A percentile compares a stretch with the other conserved stretches of the same genome.
Evolutionary conservation across 805 yeast genomes (phyloP).

Genomic region (Kodamaea laetipori): DNA sequence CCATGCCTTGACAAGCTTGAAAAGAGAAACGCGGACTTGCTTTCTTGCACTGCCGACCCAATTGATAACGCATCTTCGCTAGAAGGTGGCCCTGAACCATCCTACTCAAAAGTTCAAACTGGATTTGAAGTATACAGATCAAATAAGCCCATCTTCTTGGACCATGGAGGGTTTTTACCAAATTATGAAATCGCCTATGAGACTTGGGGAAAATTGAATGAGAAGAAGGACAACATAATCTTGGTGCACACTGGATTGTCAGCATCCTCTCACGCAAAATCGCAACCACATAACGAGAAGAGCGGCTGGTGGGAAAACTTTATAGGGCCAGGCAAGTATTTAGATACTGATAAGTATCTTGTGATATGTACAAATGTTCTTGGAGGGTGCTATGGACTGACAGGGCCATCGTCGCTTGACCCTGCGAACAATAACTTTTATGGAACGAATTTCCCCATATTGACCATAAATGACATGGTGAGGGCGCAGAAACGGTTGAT

Average conservation of each 20-base stretch:
- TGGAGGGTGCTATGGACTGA: conserved; percentile 94
- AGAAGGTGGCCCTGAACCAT: conserved; percentile 83
- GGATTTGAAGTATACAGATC: conserved; percentile 66
- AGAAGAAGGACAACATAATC: conserved; percentile 66
- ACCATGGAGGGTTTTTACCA: conserved; percentile 78
- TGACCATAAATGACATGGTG: conserved; percentile 87
- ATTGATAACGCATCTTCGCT: conserved; percentile 31
- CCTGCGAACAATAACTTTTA: conserved; percentile 68
- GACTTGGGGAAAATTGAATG: conserved; percentile 81
- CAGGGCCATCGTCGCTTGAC: conserved; percentile 84
- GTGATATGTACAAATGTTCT: conserved; percentile 87
- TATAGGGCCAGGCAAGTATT: conserved; percentile 77
- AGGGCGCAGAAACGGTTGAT: conserved; percentile 80
- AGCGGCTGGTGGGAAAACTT: conserved; percentile 97
- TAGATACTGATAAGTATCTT: conserved; percentile 82
- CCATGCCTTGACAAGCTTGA: conserved; percentile 86
- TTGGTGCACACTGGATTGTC: conserved; percentile 88
- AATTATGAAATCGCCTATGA: conserved; percentile 86
- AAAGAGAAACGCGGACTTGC: conserved; percentile 44
- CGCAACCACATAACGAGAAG: conserved; percentile 65
- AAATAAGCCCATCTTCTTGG: conserved; percentile 64
- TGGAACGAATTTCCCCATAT: conserved; percentile 85
- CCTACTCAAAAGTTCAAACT: conserved; percentile 64
- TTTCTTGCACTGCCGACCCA: conserved; percentile 22
- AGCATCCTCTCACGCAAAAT: conserved; percentile 91